Percentiles rank a stretch among this genome's conserved stretches.
phyloP scores from a whole-genome alignment of 805 yeast genomes.

The Candida nitratophila region DNA sequence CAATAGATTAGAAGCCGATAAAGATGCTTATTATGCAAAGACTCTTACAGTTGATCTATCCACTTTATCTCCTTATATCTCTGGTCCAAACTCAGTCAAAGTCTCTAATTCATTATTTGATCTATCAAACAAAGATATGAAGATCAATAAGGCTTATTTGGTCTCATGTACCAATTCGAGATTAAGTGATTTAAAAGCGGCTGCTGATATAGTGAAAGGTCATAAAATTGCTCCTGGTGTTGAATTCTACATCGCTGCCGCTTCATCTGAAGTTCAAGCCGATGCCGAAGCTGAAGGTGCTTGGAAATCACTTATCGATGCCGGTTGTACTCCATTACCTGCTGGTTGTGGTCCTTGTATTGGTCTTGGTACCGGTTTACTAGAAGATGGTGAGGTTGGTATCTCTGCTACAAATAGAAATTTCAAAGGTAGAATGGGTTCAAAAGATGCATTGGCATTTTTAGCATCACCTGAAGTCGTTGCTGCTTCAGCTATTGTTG shows the following conservation, averaged over 20 bases:
- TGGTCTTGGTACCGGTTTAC: conserved; percentile 90
- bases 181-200: conserved; percentile 86
- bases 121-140: conserved; percentile 63
- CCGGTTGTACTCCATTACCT: conserved; percentile 92
- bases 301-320: conserved; percentile 82
- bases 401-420: conserved; percentile 97
- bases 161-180: conserved; percentile 98
- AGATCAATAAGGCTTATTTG: conserved; percentile 87
- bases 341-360: conserved; percentile 99
- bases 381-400: conserved; percentile 95
- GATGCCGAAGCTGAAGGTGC: conserved; percentile 91
- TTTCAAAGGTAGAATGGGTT: conserved; percentile 99
- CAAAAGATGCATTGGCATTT: conserved; percentile 91
- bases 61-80: conserved; percentile 78
- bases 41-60: conserved; percentile 73
- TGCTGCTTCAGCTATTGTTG: conserved; percentile 96
- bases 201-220: conserved; percentile 81
- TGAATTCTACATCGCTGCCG: conserved; percentile 96
- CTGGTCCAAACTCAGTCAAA: conserved; percentile 98
- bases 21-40: conserved; percentile 83
- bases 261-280: conserved; percentile 84
- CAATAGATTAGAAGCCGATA: conserved; percentile 48
- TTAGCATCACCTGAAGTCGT: conserved; percentile 97
- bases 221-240: conserved; percentile 83
- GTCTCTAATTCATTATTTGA: conserved; percentile 73